Percentiles rank a stretch among this genome's conserved stretches.
Evolutionary conservation across 805 yeast species (phyloP).

Genomic region (Candida verbasci): DNA sequence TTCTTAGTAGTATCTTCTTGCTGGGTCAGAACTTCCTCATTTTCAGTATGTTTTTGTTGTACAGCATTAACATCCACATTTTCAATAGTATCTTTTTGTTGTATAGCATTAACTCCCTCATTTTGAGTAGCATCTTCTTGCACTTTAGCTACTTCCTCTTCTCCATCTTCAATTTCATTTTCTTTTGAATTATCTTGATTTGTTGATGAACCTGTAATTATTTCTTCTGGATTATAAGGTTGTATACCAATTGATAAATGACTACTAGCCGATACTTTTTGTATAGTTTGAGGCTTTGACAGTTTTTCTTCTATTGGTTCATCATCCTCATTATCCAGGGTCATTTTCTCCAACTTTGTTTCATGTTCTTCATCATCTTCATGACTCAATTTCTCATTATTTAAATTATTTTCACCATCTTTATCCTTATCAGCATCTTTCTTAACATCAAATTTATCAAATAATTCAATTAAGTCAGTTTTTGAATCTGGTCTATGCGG

Average conservation of each 20-base stretch:
- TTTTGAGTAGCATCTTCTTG: no score
- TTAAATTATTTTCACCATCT: background rate
- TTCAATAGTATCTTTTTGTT: no score
- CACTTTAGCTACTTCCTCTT: no score
- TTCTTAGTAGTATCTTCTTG: no score
- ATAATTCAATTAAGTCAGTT: constrained; percentile 27
- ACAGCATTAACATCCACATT: no score
- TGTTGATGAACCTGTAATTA: background rate
- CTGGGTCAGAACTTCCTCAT: no score
- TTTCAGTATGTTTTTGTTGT: no score
- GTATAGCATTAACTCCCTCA: no score
- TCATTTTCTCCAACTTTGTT: constrained; percentile 4
- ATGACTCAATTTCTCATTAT: background rate
- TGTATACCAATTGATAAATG: constrained; percentile 15
- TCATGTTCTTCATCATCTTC: constrained; percentile 1
- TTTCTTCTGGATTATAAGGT: constrained; percentile 14
- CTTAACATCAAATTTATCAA: constrained; percentile 31
- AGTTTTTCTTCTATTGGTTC: background rate
- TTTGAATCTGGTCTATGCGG: constrained; percentile 1
- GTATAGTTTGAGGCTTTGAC: background rate
- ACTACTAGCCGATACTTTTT: background rate
- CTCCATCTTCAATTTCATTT: no score
- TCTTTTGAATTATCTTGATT: no score
- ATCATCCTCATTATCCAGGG: constrained; percentile 4
- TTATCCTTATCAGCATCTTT: background rate